phyloP scores from a whole-genome alignment of 108 stramenopile species.

The Epipyxis sp. region DNA sequence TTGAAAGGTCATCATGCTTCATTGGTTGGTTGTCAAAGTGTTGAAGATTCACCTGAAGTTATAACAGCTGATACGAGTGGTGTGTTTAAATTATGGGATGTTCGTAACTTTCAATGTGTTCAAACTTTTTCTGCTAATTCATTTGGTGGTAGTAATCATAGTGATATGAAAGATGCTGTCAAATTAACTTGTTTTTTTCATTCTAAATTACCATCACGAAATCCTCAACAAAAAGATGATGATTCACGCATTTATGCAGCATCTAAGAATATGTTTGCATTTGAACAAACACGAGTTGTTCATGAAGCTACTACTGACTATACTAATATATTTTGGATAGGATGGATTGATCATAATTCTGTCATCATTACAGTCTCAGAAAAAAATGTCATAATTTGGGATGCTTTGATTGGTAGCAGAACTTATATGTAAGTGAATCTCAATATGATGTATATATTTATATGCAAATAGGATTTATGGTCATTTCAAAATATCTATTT shows the following conservation, averaged over 20 bases:
- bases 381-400: conserved; percentile 22
- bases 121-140: conserved; percentile 49
- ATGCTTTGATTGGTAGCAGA: not conserved
- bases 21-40: conserved; percentile 54
- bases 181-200: conserved; percentile 28
- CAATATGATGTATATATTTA: not conserved
- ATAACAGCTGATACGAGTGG: conserved; percentile 57
- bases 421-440: conserved; percentile 1
- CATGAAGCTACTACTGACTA: conserved; percentile 55
- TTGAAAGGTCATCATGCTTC: conserved; percentile 55
- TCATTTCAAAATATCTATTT: too few species aligned
- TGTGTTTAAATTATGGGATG: conserved; percentile 55
- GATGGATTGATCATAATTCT: conserved; percentile 48
- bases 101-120: conserved; percentile 58
- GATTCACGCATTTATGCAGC: conserved; percentile 48
- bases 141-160: not conserved
- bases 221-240: conserved; percentile 38
- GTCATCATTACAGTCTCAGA: conserved; percentile 48
- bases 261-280: conserved; percentile 51
- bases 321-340: conserved; percentile 44
- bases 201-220: not conserved
- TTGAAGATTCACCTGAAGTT: conserved; percentile 56
- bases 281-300: conserved; percentile 54
- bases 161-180: conserved; percentile 32
- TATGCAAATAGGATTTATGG: too few species aligned